Percentiles rank a stretch among this genome's conserved stretches.
phyloP scores from a whole-genome alignment of 306 rosid species.

The Casuarina glauca region DNA sequence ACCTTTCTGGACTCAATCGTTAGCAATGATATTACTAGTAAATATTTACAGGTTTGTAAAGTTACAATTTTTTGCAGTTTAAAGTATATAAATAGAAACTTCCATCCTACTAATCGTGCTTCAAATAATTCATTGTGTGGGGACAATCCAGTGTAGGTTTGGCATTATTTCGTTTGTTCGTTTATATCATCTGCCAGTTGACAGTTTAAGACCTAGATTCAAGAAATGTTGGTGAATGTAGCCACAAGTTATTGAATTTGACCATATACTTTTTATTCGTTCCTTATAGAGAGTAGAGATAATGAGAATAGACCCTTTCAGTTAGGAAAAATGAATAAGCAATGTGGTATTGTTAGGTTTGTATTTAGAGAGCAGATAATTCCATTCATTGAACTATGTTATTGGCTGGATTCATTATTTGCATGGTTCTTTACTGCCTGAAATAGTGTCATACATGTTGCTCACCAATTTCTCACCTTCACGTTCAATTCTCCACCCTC shows the following conservation, averaged over 20 bases:
- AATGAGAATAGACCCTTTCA: not conserved
- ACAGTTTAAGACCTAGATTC: not conserved
- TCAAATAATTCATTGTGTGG: conserved; percentile 3
- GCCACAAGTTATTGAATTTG: not conserved
- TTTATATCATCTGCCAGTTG: not conserved
- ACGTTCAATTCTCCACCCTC: too few species aligned
- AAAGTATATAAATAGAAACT: not conserved
- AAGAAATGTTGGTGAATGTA: not conserved
- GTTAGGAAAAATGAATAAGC: not conserved
- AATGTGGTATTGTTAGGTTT: not conserved
- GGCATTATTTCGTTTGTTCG: not conserved
- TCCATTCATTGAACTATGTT: not conserved
- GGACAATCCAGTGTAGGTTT: not conserved
- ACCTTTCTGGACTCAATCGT: not conserved
- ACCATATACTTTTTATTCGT: not conserved
- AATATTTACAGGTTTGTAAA: not conserved
- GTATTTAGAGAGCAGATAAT: not conserved
- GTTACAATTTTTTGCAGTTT: not conserved
- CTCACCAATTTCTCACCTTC: not conserved
- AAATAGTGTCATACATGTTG: conserved; percentile 16
- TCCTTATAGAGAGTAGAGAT: not conserved
- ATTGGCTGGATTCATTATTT: not conserved
- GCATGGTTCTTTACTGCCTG: not conserved
- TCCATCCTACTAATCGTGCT: not conserved
- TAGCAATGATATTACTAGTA: not conserved